Evolutionary conservation across 768 basidiomycete species (phyloP).

Genomic region (Zangia roseola): DNA sequence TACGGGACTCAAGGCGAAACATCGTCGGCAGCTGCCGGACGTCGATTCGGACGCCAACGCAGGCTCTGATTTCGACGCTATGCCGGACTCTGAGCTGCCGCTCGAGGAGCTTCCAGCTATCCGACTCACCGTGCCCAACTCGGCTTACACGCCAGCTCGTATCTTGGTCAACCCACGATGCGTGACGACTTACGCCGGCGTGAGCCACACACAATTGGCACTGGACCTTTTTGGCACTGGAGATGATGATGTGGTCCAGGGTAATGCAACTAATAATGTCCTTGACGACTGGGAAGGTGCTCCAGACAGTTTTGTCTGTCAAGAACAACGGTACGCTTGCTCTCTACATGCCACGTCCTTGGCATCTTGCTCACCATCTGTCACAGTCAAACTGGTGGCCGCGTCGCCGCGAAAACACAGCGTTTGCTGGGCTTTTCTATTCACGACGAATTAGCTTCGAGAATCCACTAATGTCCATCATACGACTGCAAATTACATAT

Average conservation of each 20-base stretch:
- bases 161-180: constrained; percentile 96
- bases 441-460: constrained; percentile 58
- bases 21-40: constrained; percentile 30
- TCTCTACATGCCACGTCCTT: background rate
- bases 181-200: constrained; percentile 97
- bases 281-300: constrained; percentile 96
- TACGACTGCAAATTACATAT: constrained; percentile 3
- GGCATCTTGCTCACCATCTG: background rate
- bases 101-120: constrained; percentile 29
- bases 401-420: constrained; percentile 87
- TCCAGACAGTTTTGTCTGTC: constrained; percentile 97
- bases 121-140: constrained; percentile 76
- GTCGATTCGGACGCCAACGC: constrained; percentile 75
- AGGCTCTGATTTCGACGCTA: constrained; percentile 87
- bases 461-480: background rate
- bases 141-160: constrained; percentile 81
- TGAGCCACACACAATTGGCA: constrained; percentile 94
- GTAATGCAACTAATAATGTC: constrained; percentile 62
- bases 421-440: constrained; percentile 81
- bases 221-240: constrained; percentile 84
- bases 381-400: constrained; percentile 78
- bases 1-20: constrained; percentile 30
- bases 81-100: constrained; percentile 59
- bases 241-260: constrained; percentile 57
- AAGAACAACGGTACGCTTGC: constrained; percentile 75